Base-by-base conservation (phyloP, 1,284 basidiomycete species). In the Inonotus obliquus region DNA sequence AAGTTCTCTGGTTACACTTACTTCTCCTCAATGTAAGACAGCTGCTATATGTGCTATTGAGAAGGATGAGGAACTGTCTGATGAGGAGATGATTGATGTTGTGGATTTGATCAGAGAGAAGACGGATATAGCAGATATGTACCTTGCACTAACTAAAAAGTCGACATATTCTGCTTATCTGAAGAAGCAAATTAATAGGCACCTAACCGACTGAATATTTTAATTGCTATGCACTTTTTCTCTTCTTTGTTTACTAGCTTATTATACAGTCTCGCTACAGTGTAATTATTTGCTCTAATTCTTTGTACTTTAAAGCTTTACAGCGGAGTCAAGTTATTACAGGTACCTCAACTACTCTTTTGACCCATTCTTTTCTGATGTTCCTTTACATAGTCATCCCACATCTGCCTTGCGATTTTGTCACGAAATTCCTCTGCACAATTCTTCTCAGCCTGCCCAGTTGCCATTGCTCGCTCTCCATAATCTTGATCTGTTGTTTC, bases 41-140 rank as follows among this genome's bases (percentile, higher is more conserved):
- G 59, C 45, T 29, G 64, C 65, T 4, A 63, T 66, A 35, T 17
- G 29, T 5, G 38, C 52, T 6, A 53, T 61, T 1, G 57, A 66
- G 52, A 23, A 60, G 35, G 62, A 64, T 59, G 63, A 65, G 29
- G 62, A 65, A n/a, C 59, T 61, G 21, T 62, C 61, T 21, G 56
- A 62, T 23, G 19, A 61, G 39, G 53, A 61, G 41, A 53, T 63
- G 32, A 51, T 60, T n/a, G 37, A 48, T 4, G 63, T 57, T 13
- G 56, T 61, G 6, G 49, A 67, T 37, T 54, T 73, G n/a, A 67
- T 73, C 29, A 58, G 59, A 5, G 35, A 57, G 32, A 65, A 72
- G 37, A 66, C 65, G 4, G 27, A 59, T 10, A 62, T 72, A 65
- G 70, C 70, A 29, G 67, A 71, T 60, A 65, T 66, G 1, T 66